phyloP scores from a whole-genome alignment of 1,139 yeast genomes.

The Yamadazyma jaroonii region DNA sequence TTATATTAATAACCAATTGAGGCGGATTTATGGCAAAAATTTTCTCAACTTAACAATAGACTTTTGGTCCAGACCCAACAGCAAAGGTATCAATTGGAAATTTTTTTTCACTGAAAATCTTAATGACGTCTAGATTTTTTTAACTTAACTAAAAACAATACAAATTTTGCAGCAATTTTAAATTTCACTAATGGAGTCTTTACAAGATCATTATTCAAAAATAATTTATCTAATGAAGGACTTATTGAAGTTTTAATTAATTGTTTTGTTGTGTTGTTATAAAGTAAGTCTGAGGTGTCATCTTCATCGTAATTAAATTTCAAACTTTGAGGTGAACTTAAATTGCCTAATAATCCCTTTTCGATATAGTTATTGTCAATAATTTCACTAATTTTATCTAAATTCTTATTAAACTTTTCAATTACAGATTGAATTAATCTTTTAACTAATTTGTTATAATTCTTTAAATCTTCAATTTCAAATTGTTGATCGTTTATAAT shows the following conservation, averaged over 20 bases:
- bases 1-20: no score
- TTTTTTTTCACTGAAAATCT: neutral
- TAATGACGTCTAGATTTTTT: conserved; percentile 2
- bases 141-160: conserved; percentile 6
- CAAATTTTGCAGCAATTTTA: conserved; percentile 7
- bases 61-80: no score
- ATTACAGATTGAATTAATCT: conserved; percentile 7
- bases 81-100: no score
- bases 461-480: conserved; percentile 5
- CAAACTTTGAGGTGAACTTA: neutral
- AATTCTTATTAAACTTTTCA: conserved; percentile 6
- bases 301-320: neutral
- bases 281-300: conserved; percentile 6
- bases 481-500: neutral
- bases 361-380: conserved; percentile 3
- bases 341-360: conserved; percentile 2
- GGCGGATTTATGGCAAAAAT: no score
- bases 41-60: no score
- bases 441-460: conserved; percentile 5
- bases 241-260: conserved; percentile 3
- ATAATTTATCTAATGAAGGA: conserved; percentile 7
- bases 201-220: neutral
- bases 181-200: conserved; percentile 4
- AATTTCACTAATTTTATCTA: conserved; percentile 6
- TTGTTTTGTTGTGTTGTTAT: conserved; percentile 8